Evolutionary conservation across 139 green algal species (phyloP), one percentile per base, ranked within the genome.

Genomic region (Micractinium sp.): DNA sequence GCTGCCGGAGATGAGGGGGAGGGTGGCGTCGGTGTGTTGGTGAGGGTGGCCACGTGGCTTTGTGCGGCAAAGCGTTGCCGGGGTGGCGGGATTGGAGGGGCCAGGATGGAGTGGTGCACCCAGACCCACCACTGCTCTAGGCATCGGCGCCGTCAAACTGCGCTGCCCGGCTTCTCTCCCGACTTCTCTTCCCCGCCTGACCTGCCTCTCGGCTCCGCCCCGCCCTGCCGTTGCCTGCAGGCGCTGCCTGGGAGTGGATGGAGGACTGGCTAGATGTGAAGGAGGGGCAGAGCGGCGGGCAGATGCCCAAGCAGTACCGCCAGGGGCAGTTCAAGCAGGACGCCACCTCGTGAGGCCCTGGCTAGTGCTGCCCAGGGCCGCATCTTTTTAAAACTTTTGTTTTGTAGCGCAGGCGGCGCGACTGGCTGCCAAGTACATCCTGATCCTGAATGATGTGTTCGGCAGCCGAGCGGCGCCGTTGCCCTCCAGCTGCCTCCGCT

Each of bases 201-300:
- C 31, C 18, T 38, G 0, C 71, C 71, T 39, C 0, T 39, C 20
- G 18, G 4, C 63, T 27, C 41, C 39, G 29, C 16, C 33, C 74
- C 16, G 3, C 19, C 29, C 2, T 38, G 14, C 33, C 15, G 33
- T 47, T 14, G 33, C 33, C 33, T 39, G 78, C 78, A 84, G 78
- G 78, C 47, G 36, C 82, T 3, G 89, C 89, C 20, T 91, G 89
- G 90, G 90, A 92, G 82, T 71, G 84, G 89, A 89, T 92, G 82
- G 90, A 92, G 80, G 79, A 79, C n/a, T 82, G 76, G 78, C 79
- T 92, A 36, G 84, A 92, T 3, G 88, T 92, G 35, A 79, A 87
- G 83, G 83, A 87, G 67, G 83, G 83, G 36, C 18, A 79, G 27
- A 87, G 83, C 83, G 83, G 83, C 67, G 73, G 73, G 33, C 27